A percentile compares a stretch with the other conserved stretches of the same genome.
Conservation (phyloP, 768 basidiomycete species). For the Suillus subalutaceus region DNA sequence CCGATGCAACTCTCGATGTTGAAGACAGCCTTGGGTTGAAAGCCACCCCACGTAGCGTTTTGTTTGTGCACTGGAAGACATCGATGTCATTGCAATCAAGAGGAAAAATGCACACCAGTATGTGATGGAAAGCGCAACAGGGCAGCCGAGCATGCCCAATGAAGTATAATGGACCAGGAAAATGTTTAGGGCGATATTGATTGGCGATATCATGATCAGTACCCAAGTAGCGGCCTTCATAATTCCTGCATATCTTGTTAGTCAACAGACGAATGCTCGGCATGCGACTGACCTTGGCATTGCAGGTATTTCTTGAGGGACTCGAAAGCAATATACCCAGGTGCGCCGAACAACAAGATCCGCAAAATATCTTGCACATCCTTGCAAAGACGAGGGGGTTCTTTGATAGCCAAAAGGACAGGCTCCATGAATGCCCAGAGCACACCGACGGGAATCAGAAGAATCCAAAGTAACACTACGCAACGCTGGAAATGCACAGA, state of each 20-base stretch:
- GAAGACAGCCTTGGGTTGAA: conserved; percentile 48
- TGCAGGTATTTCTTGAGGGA: conserved; percentile 80
- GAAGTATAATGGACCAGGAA: conserved; percentile 63
- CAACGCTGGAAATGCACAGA: conserved; percentile 76
- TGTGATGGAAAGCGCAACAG: conserved; percentile 65
- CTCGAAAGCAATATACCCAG: conserved; percentile 77
- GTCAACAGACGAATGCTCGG: not conserved
- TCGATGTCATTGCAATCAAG: conserved; percentile 50
- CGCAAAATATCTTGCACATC: conserved; percentile 71
- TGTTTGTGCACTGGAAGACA: conserved; percentile 54
- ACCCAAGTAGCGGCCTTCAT: conserved; percentile 73
- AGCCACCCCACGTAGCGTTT: conserved; percentile 68
- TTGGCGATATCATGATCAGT: conserved; percentile 61
- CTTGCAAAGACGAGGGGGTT: conserved; percentile 55
- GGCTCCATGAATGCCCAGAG: conserved; percentile 70
- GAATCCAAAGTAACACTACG: conserved; percentile 60
- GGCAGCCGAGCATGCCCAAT: conserved; percentile 67
- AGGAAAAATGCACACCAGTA: conserved; percentile 70
- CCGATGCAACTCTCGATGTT: conserved; percentile 50
- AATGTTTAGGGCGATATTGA: conserved; percentile 65
- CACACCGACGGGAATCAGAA: conserved; percentile 63
- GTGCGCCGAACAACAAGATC: conserved; percentile 63
- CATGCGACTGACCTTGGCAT: conserved; percentile 60
- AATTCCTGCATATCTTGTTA: conserved; percentile 51
- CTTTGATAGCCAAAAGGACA: conserved; percentile 63